A percentile compares a stretch with the other conserved stretches of the same genome.
Conservation (phyloP, 2,329 filamentous ascomycete genomes). For the Xylaria sp. region DNA sequence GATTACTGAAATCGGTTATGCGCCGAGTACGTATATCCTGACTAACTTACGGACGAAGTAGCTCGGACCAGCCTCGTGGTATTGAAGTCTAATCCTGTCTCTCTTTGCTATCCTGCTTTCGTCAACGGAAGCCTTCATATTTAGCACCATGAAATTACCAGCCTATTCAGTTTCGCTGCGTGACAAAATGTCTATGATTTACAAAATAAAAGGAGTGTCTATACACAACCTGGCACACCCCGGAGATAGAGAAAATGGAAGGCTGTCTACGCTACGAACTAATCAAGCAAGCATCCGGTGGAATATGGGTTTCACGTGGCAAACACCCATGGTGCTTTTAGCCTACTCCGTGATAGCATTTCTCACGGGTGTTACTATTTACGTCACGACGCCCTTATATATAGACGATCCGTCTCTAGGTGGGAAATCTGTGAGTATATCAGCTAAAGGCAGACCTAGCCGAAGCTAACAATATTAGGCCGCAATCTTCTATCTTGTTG, state of each 20-base stretch:
- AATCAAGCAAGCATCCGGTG: slow-evolving; percentile 40
- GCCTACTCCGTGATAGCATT: slow-evolving; percentile 44
- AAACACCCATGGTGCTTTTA: slow-evolving; percentile 47
- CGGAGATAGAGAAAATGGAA: slow-evolving; percentile 22
- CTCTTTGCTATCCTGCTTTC: slow-evolving; percentile 46
- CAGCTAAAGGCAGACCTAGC: too few relatives aligned
- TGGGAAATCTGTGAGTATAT: slow-evolving; percentile 37
- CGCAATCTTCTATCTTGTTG: slow-evolving; percentile 39
- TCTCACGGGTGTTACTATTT: slow-evolving; percentile 39
- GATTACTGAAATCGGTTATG: background rate
- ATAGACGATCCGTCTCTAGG: slow-evolving; percentile 32
- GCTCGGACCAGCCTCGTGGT: slow-evolving; percentile 35
- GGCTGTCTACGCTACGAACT: slow-evolving; percentile 25
- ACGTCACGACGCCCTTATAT: slow-evolving; percentile 43
- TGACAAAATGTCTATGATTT: slow-evolving; percentile 38
- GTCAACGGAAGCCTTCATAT: slow-evolving; percentile 45
- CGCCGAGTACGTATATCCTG: background rate
- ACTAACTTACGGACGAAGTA: background rate
- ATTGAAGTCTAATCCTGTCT: slow-evolving; percentile 43
- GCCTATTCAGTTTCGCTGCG: background rate
- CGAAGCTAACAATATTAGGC: slow-evolving; percentile 28
- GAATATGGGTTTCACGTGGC: slow-evolving; percentile 49
- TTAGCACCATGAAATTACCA: slow-evolving; percentile 38
- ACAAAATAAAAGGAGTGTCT: slow-evolving; percentile 21
- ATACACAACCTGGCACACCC: background rate